phyloP scores from a whole-genome alignment of 2,329 filamentous ascomycete genomes.

The Penicillium capsulatum region DNA sequence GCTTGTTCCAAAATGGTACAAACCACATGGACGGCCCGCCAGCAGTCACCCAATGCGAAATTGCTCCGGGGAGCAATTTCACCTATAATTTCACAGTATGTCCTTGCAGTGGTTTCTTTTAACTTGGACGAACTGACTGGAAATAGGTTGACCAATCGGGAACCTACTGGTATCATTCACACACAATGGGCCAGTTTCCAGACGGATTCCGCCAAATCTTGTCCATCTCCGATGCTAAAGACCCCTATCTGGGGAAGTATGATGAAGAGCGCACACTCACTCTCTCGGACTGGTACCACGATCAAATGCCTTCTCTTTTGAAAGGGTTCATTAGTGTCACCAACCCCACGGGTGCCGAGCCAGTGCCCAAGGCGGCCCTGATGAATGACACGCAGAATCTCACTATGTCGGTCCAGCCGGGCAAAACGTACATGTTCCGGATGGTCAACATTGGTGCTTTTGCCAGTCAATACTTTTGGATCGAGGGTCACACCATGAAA shows the following conservation, averaged over 20 bases:
- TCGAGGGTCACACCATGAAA: slow-evolving; percentile 55
- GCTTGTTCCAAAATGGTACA: slow-evolving; percentile 71
- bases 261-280: slow-evolving; percentile 61
- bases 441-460: slow-evolving; percentile 73
- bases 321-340: slow-evolving; percentile 37
- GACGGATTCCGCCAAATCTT: slow-evolving; percentile 66
- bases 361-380: slow-evolving; percentile 61
- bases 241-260: slow-evolving; percentile 51
- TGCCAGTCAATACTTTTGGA: slow-evolving; percentile 49
- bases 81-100: slow-evolving; percentile 66
- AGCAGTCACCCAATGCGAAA: slow-evolving; percentile 59
- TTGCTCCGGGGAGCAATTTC: slow-evolving; percentile 38
- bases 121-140: too few relatives aligned
- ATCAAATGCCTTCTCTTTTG: slow-evolving; percentile 54
- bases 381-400: slow-evolving; percentile 65
- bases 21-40: slow-evolving; percentile 70
- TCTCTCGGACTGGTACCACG: slow-evolving; percentile 71
- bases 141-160: slow-evolving; percentile 54
- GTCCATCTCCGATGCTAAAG: slow-evolving; percentile 59
- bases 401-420: slow-evolving; percentile 56
- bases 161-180: slow-evolving; percentile 65
- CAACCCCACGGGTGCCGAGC: slow-evolving; percentile 60
- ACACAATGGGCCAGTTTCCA: slow-evolving; percentile 60
- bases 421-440: slow-evolving; percentile 69
- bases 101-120: too few relatives aligned